Conservation (phyloP, 2,329 filamentous ascomycete genomes). For the Diaporthe capsici region DNA sequence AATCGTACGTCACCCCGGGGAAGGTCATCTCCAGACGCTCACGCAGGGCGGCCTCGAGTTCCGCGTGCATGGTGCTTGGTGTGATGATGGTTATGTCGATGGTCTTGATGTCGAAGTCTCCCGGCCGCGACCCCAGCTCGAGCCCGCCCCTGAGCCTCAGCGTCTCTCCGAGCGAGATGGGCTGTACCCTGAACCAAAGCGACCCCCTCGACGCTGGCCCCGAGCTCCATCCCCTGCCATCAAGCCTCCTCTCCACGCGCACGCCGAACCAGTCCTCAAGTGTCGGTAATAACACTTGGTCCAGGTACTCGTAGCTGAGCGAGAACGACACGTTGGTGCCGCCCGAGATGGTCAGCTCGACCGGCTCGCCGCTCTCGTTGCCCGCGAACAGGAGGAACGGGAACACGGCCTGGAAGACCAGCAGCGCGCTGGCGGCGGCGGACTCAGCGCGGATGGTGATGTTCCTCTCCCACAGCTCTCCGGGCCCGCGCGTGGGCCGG, state of each 20-base stretch:
- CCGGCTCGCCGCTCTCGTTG: constrained; percentile 57
- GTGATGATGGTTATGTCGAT: constrained; percentile 68
- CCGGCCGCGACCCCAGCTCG: background rate
- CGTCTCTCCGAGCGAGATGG: constrained; percentile 51
- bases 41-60: constrained; percentile 57
- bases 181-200: constrained; percentile 61
- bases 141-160: constrained; percentile 53
- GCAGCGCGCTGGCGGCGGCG: constrained; percentile 66
- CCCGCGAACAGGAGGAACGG: constrained; percentile 70
- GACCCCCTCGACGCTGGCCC: constrained; percentile 57
- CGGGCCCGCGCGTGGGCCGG: constrained; percentile 56
- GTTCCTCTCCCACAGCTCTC: constrained; percentile 56
- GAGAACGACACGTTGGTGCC: constrained; percentile 73
- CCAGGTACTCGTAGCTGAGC: constrained; percentile 72
- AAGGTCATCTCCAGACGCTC: constrained; percentile 58
- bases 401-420: constrained; percentile 73
- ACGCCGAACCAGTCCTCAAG: constrained; percentile 66
- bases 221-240: constrained; percentile 65
- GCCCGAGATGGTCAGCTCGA: constrained; percentile 67
- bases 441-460: constrained; percentile 66
- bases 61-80: constrained; percentile 58
- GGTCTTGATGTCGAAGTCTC: constrained; percentile 55
- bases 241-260: constrained; percentile 59
- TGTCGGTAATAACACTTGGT: constrained; percentile 71
- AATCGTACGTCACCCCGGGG: constrained; percentile 58